Evolutionary conservation across 495 filamentous ascomycete genomes (phyloP), one percentile per base, ranked within the genome.

Genomic region (Podospora pseudocomata): DNA sequence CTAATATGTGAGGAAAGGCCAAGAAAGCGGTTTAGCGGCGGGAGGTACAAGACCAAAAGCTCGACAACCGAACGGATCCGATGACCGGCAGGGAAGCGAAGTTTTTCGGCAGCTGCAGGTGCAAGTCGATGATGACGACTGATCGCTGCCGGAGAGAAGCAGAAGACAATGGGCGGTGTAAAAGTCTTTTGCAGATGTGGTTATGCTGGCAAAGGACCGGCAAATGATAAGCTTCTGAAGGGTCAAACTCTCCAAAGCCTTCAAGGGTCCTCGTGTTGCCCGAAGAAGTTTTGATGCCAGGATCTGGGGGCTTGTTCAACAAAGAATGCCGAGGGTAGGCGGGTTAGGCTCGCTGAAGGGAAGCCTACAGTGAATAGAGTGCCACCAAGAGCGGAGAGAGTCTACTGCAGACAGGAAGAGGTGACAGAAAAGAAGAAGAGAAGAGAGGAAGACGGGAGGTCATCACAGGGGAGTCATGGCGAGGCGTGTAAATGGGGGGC

Each of bases 311-410:
- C 15, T 49, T 49, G 9, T 49, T 49, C 23, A 65, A 75, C 65
- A 73, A 70, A 71, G 70, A 76, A 73, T 77, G 75, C 75, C 75
- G 75, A 77, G 75, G 73, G 60, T 70, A 75, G 69, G 65, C 63
- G 39, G 39, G 3, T 49, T 49, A 23, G 55, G 3, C 27, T 26
- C 20, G 49, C 63, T 19, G 59, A 64, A 64, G 54, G n/a, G 66
- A 39, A 16, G 56, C 44, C n/a, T 15, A 6, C 26, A 53, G 63
- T 32, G 30, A 32, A 65, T 60, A 49, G 39, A 16, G 39, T 16
- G 2, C 39, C 39, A 49, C 39, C 39, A 49, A 49, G 39, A 49
- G 39, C 39, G 39, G 39, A 49, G 39, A 49, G 39, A 11, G 39
- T 49, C 39, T 49, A 11, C 57, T n/a, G 56, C 27, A 65, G 64